phyloP scores from a whole-genome alignment of 108 stramenopile genomes.

The Cylindrotheca closterium region DNA sequence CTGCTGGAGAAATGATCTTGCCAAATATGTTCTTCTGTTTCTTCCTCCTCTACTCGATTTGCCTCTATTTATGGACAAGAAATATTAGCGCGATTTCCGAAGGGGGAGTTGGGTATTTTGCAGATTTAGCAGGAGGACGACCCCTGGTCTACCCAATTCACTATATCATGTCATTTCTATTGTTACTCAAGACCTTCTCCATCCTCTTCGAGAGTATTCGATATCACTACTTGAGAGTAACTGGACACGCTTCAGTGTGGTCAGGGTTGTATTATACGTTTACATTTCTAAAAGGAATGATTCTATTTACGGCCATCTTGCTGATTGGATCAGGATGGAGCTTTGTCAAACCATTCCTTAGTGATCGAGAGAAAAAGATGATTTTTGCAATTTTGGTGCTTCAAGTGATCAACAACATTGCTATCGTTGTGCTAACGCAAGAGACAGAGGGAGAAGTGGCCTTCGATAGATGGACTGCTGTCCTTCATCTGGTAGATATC shows the following conservation, averaged over 20 bases:
- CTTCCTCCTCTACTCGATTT: conserved; percentile 64
- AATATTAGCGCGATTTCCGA: conserved; percentile 61
- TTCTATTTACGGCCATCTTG: conserved; percentile 92
- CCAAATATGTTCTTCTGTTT: conserved; percentile 87
- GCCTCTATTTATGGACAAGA: conserved; percentile 65
- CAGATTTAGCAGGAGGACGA: conserved; percentile 14
- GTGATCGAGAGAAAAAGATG: conserved; percentile 84
- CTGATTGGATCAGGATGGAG: conserved; percentile 96
- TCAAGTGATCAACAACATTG: conserved; percentile 95
- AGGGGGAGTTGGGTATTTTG: conserved; percentile 45
- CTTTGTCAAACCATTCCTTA: conserved; percentile 93
- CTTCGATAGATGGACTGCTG: conserved; percentile 83
- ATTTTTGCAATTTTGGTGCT: conserved; percentile 82
- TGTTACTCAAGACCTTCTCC: conserved; percentile 82
- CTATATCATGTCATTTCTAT: conserved; percentile 87
- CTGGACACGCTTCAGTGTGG: conserved; percentile 91
- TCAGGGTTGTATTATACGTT: conserved; percentile 85
- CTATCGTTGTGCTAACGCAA: conserved; percentile 89
- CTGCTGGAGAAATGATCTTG: conserved; percentile 89
- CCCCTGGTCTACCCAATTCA: conserved; percentile 87
- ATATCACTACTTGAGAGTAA: conserved; percentile 88
- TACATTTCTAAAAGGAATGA: conserved; percentile 53
- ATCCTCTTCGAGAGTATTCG: conserved; percentile 87
- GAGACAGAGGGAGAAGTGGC: conserved; percentile 81
- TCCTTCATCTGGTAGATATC: conserved; percentile 95